These are phyloP conservation scores for Saccharomyces hybrid DNA, from an alignment of 1,139 yeast genomes.

Conservation along the genomic window DNA sequence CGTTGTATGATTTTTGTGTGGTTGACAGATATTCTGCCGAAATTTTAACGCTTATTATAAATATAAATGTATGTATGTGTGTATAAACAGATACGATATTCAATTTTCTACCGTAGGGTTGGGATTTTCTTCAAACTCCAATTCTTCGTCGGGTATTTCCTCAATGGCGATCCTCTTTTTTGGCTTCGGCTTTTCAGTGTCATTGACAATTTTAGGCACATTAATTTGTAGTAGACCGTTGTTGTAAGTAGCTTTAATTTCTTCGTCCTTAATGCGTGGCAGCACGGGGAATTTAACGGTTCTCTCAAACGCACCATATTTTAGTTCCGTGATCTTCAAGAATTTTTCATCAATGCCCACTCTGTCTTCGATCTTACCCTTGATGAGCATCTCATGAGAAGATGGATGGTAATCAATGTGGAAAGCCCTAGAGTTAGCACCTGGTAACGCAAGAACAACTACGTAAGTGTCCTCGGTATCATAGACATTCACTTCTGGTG, in stretches of 20 bases:
- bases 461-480: constrained; percentile 40
- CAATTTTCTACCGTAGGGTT: constrained; percentile 13
- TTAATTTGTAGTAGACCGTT: constrained; percentile 45
- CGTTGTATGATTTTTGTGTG: neutral
- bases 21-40: neutral
- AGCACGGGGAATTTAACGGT: constrained; percentile 45
- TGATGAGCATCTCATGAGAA: constrained; percentile 41
- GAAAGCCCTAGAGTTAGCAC: constrained; percentile 45
- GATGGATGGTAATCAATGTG: constrained; percentile 50
- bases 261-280: constrained; percentile 44
- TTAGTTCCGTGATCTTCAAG: constrained; percentile 40
- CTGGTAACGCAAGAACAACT: constrained; percentile 46
- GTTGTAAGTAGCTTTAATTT: constrained; percentile 43
- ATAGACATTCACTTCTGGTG: constrained; percentile 51
- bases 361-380: constrained; percentile 40
- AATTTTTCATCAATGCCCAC: constrained; percentile 30
- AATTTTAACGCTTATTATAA: too few relatives aligned
- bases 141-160: constrained; percentile 38
- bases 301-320: constrained; percentile 48
- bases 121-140: constrained; percentile 32
- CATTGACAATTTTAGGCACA: constrained; percentile 39
- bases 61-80: neutral
- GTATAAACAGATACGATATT: too few relatives aligned
- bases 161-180: constrained; percentile 38
- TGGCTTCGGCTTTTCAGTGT: constrained; percentile 30